Percentiles rank a stretch among this genome's conserved stretches.
Evolutionary conservation across 345 rosid genomes (phyloP).

Genomic region (Eucalyptus microcorys): DNA sequence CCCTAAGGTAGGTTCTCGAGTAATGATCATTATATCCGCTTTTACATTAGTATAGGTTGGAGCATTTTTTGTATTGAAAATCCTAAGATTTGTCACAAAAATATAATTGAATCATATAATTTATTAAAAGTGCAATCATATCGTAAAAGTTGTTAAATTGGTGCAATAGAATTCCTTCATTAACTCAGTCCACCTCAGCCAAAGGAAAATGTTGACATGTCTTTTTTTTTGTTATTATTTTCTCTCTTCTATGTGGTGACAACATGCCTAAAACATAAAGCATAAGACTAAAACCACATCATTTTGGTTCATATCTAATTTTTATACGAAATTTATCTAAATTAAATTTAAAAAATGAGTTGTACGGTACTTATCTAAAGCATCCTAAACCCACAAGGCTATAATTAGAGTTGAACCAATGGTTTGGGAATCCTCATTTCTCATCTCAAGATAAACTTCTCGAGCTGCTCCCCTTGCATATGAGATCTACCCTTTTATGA

Average conservation of each 20-base stretch:
- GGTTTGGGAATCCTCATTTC: neutral
- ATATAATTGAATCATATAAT: rapidly evolving
- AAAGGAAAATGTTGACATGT: no score
- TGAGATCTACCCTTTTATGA: neutral
- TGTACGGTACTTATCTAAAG: neutral
- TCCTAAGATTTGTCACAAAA: no score
- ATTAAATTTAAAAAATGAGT: neutral
- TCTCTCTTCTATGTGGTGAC: neutral
- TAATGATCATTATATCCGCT: neutral
- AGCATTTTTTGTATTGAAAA: rapidly evolving
- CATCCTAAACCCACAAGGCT: neutral
- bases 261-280: neutral
- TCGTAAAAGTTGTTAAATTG: rapidly evolving
- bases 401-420: neutral
- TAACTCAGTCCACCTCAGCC: rapidly evolving
- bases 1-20: neutral
- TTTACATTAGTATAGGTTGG: rapidly evolving
- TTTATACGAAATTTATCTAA: neutral
- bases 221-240: no score
- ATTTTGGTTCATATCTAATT: neutral
- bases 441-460: neutral
- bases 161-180: rapidly evolving
- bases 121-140: rapidly evolving
- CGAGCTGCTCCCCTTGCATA: neutral
- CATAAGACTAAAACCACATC: no score